phyloP scores from a whole-genome alignment of 2,329 filamentous ascomycete genomes.

The Mycosphaerelloides madeirae region DNA sequence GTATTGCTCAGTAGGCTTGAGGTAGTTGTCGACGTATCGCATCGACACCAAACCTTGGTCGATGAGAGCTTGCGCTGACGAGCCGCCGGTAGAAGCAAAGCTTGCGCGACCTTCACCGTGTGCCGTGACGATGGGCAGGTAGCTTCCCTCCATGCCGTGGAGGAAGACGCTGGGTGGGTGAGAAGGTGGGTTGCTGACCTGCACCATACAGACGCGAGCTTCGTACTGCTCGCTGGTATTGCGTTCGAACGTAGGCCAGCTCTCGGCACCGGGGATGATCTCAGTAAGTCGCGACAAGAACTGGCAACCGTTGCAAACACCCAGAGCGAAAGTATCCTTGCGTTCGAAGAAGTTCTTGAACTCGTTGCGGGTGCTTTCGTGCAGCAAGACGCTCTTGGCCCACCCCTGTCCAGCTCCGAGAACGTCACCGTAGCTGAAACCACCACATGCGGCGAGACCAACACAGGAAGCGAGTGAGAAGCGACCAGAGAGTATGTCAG shows the following conservation, averaged over 20 bases:
- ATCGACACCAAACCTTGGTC: constrained; percentile 68
- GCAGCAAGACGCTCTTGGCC: constrained; percentile 88
- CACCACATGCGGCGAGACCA: constrained; percentile 89
- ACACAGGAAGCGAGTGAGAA: constrained; percentile 77
- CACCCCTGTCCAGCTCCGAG: constrained; percentile 94
- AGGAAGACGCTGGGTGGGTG: constrained; percentile 71
- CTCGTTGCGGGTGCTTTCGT: constrained; percentile 67
- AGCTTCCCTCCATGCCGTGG: constrained; percentile 77
- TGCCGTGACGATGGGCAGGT: constrained; percentile 78
- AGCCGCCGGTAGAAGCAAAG: constrained; percentile 47
- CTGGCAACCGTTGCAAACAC: constrained; percentile 97
- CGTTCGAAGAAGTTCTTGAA: constrained; percentile 84
- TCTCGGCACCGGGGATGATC: constrained; percentile 74
- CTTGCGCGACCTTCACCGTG: constrained; percentile 84
- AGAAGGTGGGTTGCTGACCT: constrained; percentile 58
- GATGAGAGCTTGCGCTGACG: constrained; percentile 50
- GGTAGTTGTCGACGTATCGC: constrained; percentile 79
- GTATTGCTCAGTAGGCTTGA: constrained; percentile 71
- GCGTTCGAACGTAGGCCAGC: constrained; percentile 82
- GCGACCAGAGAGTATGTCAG: constrained; percentile 73
- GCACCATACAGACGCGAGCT: constrained; percentile 79
- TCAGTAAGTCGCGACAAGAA: constrained; percentile 80
- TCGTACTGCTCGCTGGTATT: constrained; percentile 89
- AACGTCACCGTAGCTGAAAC: constrained; percentile 91
- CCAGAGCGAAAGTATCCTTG: constrained; percentile 83